phyloP scores from a whole-genome alignment of 2,329 filamentous ascomycete genomes.

The Metarhizium robertsii region DNA sequence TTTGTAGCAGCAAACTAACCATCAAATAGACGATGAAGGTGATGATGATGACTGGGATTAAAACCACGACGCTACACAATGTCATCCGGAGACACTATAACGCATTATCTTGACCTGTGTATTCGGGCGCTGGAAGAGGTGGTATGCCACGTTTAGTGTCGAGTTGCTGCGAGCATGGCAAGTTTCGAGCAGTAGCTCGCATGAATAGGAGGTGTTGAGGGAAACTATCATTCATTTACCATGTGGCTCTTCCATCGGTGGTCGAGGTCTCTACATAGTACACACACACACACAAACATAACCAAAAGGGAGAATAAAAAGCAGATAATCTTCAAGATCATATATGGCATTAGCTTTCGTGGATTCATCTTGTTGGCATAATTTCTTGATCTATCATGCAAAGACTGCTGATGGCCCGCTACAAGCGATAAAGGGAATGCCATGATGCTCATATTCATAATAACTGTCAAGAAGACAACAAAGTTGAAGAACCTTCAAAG shows the following conservation, averaged over 20 bases:
- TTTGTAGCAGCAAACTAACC: conserved; percentile 5
- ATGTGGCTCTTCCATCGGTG: background rate
- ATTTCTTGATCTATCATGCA: conserved; percentile 8
- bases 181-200: background rate
- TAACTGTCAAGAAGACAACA: conserved; percentile 10
- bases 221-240: conserved; percentile 1
- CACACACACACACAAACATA: background rate
- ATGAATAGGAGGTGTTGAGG: conserved; percentile 5
- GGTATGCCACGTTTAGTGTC: background rate
- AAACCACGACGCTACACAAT: conserved; percentile 5
- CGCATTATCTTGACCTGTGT: background rate
- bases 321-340: background rate
- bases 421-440: conserved; percentile 3
- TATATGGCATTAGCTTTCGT: background rate
- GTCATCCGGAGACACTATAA: background rate
- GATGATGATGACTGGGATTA: conserved; percentile 65
- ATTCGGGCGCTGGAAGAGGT: background rate
- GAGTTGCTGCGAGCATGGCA: background rate
- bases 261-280: background rate
- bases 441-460: conserved; percentile 17
- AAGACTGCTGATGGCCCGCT: background rate
- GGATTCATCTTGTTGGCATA: background rate
- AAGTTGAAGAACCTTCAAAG: background rate
- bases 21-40: conserved; percentile 57
- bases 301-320: background rate